A percentile compares a stretch with the other conserved stretches of the same genome.
Conservation (phyloP, 306 rosid genomes). For the Alnus glutinosa region DNA sequence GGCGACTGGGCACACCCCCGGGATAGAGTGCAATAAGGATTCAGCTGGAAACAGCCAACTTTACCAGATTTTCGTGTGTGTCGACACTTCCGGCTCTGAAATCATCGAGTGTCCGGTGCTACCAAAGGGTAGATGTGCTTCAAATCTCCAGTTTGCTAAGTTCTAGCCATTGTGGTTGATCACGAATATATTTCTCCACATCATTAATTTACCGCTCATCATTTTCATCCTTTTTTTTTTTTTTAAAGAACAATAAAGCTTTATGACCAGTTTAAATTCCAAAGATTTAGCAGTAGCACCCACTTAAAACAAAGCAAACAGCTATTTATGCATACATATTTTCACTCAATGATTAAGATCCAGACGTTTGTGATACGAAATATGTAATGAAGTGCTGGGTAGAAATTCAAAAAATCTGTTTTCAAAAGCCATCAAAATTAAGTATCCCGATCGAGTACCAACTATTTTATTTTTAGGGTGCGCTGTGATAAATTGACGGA, state of each 20-base stretch:
- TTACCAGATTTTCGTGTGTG: conserved; percentile 66
- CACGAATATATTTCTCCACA: background rate
- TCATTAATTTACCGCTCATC: background rate
- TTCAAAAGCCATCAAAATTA: too few relatives aligned
- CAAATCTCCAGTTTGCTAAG: conserved; percentile 49
- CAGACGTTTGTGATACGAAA: background rate
- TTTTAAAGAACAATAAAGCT: too few relatives aligned
- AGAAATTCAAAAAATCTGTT: too few relatives aligned
- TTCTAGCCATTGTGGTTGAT: conserved; percentile 11
- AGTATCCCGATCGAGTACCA: background rate
- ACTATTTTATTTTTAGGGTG: too few relatives aligned
- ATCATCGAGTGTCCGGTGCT: conserved; percentile 59
- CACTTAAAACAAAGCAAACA: too few relatives aligned
- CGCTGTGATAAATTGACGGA: too few relatives aligned
- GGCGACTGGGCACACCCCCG: conserved; percentile 47
- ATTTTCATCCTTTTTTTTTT: too few relatives aligned
- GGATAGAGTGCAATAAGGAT: conserved; percentile 62
- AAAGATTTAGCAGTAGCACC: too few relatives aligned
- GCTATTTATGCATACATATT: too few relatives aligned
- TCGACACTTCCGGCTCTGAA: conserved; percentile 53
- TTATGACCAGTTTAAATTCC: too few relatives aligned
- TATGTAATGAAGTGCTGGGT: background rate
- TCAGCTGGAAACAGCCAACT: conserved; percentile 46
- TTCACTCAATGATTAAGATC: background rate
- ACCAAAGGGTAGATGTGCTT: conserved; percentile 46